These are phyloP conservation scores for Rubia balearica DNA, from an alignment of 305 asterid genomes.

Conservation along the genomic window DNA sequence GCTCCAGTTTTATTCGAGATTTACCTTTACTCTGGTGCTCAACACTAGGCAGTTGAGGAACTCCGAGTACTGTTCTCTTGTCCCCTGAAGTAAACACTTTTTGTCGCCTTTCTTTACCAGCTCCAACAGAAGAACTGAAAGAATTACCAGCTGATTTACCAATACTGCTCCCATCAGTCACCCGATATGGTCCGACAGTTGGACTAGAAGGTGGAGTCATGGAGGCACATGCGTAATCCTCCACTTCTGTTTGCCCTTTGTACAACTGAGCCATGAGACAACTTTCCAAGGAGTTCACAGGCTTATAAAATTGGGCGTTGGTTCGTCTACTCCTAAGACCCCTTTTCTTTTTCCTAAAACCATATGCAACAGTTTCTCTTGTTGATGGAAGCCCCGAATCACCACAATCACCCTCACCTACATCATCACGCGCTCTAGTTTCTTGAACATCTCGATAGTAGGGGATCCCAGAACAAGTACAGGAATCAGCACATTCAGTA, in stretches of 20 bases:
- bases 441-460: slow-evolving; percentile 25
- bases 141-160: slow-evolving; percentile 31
- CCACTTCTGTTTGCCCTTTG: slow-evolving; percentile 38
- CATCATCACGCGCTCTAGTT: slow-evolving; percentile 21
- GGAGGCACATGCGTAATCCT: slow-evolving; percentile 34
- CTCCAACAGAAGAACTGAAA: slow-evolving; percentile 20
- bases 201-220: slow-evolving; percentile 29
- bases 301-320: slow-evolving; percentile 34
- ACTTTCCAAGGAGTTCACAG: slow-evolving; percentile 67
- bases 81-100: slow-evolving; percentile 21
- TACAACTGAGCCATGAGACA: slow-evolving; percentile 79
- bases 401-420: slow-evolving; percentile 25
- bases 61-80: slow-evolving; percentile 30
- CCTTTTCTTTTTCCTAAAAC: slow-evolving; percentile 37
- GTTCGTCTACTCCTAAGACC: slow-evolving; percentile 44
- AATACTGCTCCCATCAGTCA: slow-evolving; percentile 51
- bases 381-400: slow-evolving; percentile 28
- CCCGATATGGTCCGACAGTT: slow-evolving; percentile 41
- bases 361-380: slow-evolving; percentile 38
- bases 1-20: slow-evolving; percentile 29
- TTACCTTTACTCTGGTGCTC: slow-evolving; percentile 25
- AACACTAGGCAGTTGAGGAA: slow-evolving; percentile 50
- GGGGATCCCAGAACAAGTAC: slow-evolving; percentile 12
- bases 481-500: slow-evolving; percentile 10
- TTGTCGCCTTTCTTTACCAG: slow-evolving; percentile 20